Percentiles rank a stretch among this genome's conserved stretches.
These are phyloP conservation scores for Viridothelium virens DNA, from an alignment of 495 filamentous ascomycete species.

Conservation along the genomic window DNA sequence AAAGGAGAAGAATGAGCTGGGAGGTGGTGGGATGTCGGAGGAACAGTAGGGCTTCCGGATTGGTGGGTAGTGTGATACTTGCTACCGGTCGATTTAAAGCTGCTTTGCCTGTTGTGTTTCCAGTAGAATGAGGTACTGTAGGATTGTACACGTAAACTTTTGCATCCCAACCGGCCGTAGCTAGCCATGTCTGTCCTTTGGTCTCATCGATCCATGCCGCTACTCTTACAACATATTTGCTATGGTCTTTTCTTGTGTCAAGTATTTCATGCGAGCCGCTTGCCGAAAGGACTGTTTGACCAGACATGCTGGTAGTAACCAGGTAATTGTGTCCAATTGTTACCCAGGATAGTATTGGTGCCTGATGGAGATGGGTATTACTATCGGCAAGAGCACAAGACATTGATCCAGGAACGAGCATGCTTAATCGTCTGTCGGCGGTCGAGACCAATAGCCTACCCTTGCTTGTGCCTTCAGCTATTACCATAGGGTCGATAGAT, in stretches of 20 bases:
- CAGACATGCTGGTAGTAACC: constrained; percentile 57
- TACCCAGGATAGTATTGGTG: constrained; percentile 50
- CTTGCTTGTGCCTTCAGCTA: constrained; percentile 15
- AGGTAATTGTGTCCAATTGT: constrained; percentile 33
- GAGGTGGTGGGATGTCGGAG: constrained; percentile 41
- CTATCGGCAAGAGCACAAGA: constrained; percentile 25
- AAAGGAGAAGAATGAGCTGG: constrained; percentile 45
- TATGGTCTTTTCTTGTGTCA: constrained; percentile 49
- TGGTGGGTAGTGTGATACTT: constrained; percentile 45
- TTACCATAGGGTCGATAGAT: constrained; percentile 38
- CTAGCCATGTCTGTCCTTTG: constrained; percentile 38
- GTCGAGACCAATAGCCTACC: constrained; percentile 38
- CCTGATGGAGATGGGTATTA: constrained; percentile 34
- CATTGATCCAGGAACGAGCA: constrained; percentile 31
- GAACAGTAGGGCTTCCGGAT: constrained; percentile 57
- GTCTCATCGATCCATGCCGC: constrained; percentile 34
- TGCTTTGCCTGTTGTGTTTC: neutral
- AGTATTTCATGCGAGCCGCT: constrained; percentile 37
- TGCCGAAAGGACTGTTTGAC: constrained; percentile 44
- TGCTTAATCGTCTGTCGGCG: constrained; percentile 47
- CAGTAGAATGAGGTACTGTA: neutral
- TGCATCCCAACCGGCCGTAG: constrained; percentile 60
- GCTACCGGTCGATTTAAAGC: constrained; percentile 32
- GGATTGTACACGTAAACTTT: constrained; percentile 48
- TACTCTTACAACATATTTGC: constrained; percentile 56